Evolutionary conservation across 345 rosid genomes (phyloP).

Genomic region (Salix purpurea): DNA sequence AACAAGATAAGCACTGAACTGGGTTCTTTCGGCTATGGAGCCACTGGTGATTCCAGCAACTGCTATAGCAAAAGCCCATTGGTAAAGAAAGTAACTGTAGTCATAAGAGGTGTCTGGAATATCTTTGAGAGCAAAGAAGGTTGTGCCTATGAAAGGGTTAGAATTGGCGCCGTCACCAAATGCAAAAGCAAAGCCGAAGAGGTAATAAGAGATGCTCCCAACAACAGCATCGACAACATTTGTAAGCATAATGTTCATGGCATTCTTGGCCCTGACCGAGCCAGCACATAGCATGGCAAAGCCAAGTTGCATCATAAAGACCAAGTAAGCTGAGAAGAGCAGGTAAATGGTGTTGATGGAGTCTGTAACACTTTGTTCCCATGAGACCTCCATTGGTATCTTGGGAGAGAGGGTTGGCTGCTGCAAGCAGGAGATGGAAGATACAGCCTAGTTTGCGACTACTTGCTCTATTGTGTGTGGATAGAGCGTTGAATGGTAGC

Average conservation of each 20-base stretch:
- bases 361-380: constrained; percentile 52
- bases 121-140: constrained; percentile 45
- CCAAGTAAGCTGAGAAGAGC: constrained; percentile 60
- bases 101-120: constrained; percentile 40
- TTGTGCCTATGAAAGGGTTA: constrained; percentile 55
- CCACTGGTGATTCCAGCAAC: constrained; percentile 68
- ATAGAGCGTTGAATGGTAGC: constrained; percentile 24
- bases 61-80: constrained; percentile 68
- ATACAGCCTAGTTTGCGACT: not conserved
- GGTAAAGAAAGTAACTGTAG: constrained; percentile 55
- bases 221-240: constrained; percentile 70
- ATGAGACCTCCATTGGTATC: constrained; percentile 36
- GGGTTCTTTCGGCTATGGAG: constrained; percentile 72
- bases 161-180: constrained; percentile 45
- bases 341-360: constrained; percentile 57
- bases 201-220: constrained; percentile 60
- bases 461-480: not conserved
- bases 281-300: constrained; percentile 78
- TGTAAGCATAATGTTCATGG: constrained; percentile 66
- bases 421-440: constrained; percentile 3
- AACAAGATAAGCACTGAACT: constrained; percentile 59
- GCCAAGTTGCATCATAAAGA: constrained; percentile 66
- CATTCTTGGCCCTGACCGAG: constrained; percentile 62
- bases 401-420: constrained; percentile 6
- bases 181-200: constrained; percentile 71